phyloP scores from a whole-genome alignment of 2,329 filamentous ascomycete genomes.

The Hypoxylon rubiginosum region DNA sequence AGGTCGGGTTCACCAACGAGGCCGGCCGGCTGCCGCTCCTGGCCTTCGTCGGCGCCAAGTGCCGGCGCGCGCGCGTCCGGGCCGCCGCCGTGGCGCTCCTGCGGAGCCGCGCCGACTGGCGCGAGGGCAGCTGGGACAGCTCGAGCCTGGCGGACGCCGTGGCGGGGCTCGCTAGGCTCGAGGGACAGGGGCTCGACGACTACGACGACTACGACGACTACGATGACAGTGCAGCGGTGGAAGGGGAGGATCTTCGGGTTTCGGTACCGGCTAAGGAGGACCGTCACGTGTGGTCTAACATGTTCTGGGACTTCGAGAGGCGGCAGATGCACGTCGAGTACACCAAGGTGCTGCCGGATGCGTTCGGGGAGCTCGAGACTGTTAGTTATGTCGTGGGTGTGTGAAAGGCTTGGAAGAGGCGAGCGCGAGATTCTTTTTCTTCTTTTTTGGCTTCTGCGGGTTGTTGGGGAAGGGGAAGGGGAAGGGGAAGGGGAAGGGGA shows the following conservation, averaged over 20 bases:
- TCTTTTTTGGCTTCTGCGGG: too few species aligned
- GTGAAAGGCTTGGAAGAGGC: background rate
- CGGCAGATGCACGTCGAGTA: conserved; percentile 45
- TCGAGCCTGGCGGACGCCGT: conserved; percentile 41
- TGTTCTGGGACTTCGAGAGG: conserved; percentile 48
- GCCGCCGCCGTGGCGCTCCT: conserved; percentile 40
- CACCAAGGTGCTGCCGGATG: conserved; percentile 42
- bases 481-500: background rate
- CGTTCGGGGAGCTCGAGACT: conserved; percentile 39
- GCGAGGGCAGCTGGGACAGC: conserved; percentile 48
- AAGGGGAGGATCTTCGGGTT: too few species aligned
- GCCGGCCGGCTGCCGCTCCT: conserved; percentile 43
- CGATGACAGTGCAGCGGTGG: too few species aligned
- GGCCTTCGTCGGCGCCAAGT: conserved; percentile 46
- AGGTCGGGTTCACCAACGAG: conserved; percentile 47
- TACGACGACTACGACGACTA: too few species aligned
- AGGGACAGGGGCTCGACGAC: conserved; percentile 35
- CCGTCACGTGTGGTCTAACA: conserved; percentile 47
- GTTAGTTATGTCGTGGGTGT: conserved; percentile 31
- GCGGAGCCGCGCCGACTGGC: conserved; percentile 30
- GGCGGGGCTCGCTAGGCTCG: conserved; percentile 41
- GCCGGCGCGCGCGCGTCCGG: conserved; percentile 39
- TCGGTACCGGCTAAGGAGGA: conserved; percentile 14
- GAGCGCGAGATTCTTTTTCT: too few species aligned
- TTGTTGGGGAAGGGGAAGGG: background rate